phyloP scores from a whole-genome alignment of 2,329 filamentous ascomycete species.

The Dothideomycetidae sp. region DNA sequence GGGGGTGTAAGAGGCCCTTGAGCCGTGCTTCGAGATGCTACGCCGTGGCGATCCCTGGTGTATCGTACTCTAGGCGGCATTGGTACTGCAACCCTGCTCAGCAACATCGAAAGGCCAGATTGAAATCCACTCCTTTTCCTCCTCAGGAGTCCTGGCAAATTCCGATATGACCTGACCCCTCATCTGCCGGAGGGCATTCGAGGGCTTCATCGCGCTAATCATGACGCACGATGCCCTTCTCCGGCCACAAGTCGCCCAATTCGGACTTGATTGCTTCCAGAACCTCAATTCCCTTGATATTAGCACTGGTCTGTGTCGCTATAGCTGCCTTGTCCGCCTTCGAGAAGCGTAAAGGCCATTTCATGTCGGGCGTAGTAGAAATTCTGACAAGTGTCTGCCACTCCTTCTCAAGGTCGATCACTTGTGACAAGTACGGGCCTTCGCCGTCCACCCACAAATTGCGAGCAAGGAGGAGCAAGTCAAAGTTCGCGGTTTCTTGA shows the following conservation, averaged over 20 bases:
- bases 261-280: constrained; percentile 2
- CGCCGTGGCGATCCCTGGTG: too few species aligned
- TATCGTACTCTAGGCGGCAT: too few species aligned
- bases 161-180: background rate
- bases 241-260: constrained; percentile 7
- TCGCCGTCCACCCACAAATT: constrained; percentile 25
- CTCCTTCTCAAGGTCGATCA: background rate
- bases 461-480: constrained; percentile 21
- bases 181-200: background rate
- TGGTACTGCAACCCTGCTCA: too few species aligned
- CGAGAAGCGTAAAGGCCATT: constrained; percentile 6
- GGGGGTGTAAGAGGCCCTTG: too few species aligned
- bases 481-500: constrained; percentile 18
- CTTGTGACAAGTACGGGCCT: constrained; percentile 12
- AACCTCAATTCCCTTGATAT: background rate
- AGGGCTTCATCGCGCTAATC: constrained; percentile 3
- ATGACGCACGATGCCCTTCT: constrained; percentile 3
- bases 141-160: background rate
- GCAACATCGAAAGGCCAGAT: constrained; percentile 3
- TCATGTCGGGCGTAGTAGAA: background rate
- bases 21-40: too few species aligned
- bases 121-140: background rate
- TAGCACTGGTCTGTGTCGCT: background rate
- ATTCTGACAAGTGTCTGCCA: constrained; percentile 4
- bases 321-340: background rate